Base-by-base conservation (phyloP, 176 grass and related monocot species). In the Otatea glauca region DNA sequence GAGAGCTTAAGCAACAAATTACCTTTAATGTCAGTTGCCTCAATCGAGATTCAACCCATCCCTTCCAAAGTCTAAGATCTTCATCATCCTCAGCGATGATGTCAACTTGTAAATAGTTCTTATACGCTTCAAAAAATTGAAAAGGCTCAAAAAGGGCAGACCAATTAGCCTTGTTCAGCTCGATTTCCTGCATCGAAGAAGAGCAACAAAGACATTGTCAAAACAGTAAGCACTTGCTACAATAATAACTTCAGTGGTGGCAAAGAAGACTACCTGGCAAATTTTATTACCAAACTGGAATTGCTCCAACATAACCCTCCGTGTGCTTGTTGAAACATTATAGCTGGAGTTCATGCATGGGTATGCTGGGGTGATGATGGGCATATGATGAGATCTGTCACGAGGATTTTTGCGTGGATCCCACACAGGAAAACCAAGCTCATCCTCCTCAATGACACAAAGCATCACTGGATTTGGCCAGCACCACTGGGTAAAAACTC, bases 261-360 rank as follows among this genome's bases (percentile, higher is more conserved):
- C 23, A 50, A 54, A 74, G 76, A 35, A 75, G 3, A 78, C 21
- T 89, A 96, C 97, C 90, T 94, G 81, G 32, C 97, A 99, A 68
- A 96, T 81, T 86, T 92, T 92, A 70, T 96, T 96, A 34, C 89
- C 97, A 86, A 87, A 88, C 78, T 94, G 58, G 59, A 99, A 96
- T 70, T 99, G 97, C 37, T 99, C 93, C 39, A 92, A 73, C 91
- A 99, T 99, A 81, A 99, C 93, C 66, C 97, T 91, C 32, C 94
- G 86, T 3, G 97, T 99, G 85, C 97, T 99, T 18, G 89, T 90
- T 5, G 91, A 96, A 59, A 99, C 97, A 92, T 96, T 99, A 81
- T 99, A 96, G 87, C 97, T 99, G 5, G 93, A 96, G 77, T 99
- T 99, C 97, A 99, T 99, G 77, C 97, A 96, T 3, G 97, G 97